Evolutionary conservation across 495 filamentous ascomycete species (phyloP), one percentile per base, ranked within the genome.

Genomic region (Glonium stellatum): DNA sequence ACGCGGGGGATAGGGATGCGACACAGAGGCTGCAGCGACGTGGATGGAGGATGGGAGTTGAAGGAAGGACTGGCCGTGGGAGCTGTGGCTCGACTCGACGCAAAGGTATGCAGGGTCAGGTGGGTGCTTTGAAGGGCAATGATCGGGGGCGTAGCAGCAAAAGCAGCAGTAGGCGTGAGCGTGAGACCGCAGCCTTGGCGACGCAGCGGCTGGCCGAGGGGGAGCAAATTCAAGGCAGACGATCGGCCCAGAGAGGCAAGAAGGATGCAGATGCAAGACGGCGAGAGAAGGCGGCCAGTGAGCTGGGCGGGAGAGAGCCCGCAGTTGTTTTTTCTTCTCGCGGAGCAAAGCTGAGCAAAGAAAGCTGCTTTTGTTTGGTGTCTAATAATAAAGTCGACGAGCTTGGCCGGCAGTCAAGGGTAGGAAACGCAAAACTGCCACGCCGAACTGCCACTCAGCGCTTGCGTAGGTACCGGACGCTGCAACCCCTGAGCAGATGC

Each of bases 21-120:
- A 44, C 39, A 44, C 39, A 44, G 13, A 13, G 18, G 39, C 39
- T 44, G 39, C 39, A 44, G 52, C 55, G 55, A 66, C 50, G 59
- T 59, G 49, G 39, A 44, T 18, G 18, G 39, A 44, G 39, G 3
- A 4, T 44, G 39, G 3, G 39, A 18, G 39, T 44, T 13, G 18
- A 11, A 18, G 10, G 18, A 44, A 11, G 18, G 18, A 44, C 39
- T 44, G 39, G 10, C 18, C 13, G 27, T 31, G 27, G 47, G 55
- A 54, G 27, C 39, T 57, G 62, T 61, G 54, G 62, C 57, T 60
- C 62, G 50, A 44, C 39, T 19, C 46, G 47, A 61, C 35, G 51
- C 41, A 51, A 42, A 59, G 22, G 50, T 60, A 63, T 67, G 55
- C 57, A 61, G 63, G 63, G 58, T 61, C 51, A 15, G 48, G 39